phyloP scores from a whole-genome alignment of 164 flowering plant genomes.

The Vitis rupestris region DNA sequence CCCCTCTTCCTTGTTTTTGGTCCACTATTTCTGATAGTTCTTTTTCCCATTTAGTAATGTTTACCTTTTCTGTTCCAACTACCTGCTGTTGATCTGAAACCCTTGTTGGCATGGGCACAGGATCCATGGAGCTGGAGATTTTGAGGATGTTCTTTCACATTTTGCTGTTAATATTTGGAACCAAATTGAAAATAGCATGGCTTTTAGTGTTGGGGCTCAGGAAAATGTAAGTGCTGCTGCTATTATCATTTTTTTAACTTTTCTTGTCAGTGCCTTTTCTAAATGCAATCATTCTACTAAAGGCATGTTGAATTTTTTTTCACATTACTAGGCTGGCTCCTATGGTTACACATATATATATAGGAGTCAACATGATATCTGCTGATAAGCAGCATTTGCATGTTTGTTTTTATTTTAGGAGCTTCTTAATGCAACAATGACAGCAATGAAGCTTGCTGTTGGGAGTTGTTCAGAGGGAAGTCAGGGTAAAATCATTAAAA shows the following conservation, averaged over 20 bases:
- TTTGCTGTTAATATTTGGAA: slow-evolving; percentile 60
- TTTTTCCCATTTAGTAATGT: too few relatives aligned
- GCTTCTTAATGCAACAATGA: slow-evolving; percentile 63
- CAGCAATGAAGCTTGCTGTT: slow-evolving; percentile 64
- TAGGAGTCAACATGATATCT: background rate
- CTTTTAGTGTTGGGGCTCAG: slow-evolving; percentile 20
- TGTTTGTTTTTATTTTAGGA: slow-evolving; percentile 40
- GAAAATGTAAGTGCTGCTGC: slow-evolving; percentile 37
- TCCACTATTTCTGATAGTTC: too few relatives aligned
- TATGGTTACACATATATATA: background rate
- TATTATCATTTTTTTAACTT: background rate
- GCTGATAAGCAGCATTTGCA: too few relatives aligned
- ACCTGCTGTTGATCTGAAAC: background rate
- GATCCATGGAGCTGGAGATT: slow-evolving; percentile 42
- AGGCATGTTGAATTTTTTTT: background rate
- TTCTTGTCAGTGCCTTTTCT: background rate
- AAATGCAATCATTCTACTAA: background rate
- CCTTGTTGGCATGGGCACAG: slow-evolving; percentile 27
- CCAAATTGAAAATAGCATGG: slow-evolving; percentile 36
- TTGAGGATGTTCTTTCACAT: slow-evolving; percentile 44
- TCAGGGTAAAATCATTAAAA: slow-evolving; percentile 61
- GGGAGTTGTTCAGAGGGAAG: slow-evolving; percentile 48
- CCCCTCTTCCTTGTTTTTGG: background rate
- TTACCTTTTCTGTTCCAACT: too few relatives aligned
- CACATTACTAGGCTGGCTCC: background rate